phyloP scores from a whole-genome alignment of 2,329 filamentous ascomycete genomes.

The Aaosphaeria pasadenensis region DNA sequence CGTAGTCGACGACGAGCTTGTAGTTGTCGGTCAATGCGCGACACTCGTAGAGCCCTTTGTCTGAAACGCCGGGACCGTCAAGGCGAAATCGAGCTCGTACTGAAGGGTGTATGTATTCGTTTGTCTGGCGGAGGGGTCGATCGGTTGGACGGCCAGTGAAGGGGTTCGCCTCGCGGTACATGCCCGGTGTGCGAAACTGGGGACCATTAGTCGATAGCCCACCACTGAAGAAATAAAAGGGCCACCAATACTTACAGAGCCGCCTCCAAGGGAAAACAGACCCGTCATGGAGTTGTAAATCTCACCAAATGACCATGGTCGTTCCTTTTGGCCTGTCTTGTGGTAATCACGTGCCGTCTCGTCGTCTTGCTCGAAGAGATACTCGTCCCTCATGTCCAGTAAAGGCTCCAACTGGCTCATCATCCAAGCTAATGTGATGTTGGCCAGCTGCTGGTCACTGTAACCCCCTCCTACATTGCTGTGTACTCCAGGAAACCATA shows the following conservation, averaged over 20 bases:
- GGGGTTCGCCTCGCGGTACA: conserved; percentile 47
- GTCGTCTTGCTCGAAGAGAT: conserved; percentile 47
- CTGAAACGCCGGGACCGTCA: conserved; percentile 45
- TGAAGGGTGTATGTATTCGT: conserved; percentile 52
- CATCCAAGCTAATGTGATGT: conserved; percentile 58
- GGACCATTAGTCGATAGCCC: conserved; percentile 1
- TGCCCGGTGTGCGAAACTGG: conserved; percentile 45
- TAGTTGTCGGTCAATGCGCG: conserved; percentile 46
- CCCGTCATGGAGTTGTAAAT: conserved; percentile 47
- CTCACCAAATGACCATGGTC: conserved; percentile 49
- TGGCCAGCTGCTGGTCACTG: conserved; percentile 44
- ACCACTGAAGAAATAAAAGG: background rate
- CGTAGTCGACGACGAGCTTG: conserved; percentile 46
- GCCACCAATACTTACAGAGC: conserved; percentile 20
- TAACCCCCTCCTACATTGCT: conserved; percentile 52
- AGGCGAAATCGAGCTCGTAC: conserved; percentile 46
- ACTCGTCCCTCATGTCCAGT: conserved; percentile 47
- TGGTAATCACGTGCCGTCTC: conserved; percentile 45
- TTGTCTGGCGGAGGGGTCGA: conserved; percentile 46
- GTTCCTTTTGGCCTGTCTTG: conserved; percentile 34
- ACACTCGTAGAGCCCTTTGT: conserved; percentile 44
- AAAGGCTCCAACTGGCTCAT: conserved; percentile 50
- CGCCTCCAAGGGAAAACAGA: conserved; percentile 47
- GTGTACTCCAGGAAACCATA: conserved; percentile 57
- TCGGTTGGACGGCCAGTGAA: conserved; percentile 40